Evolutionary conservation across 2,329 filamentous ascomycete species (phyloP), one percentile per base, ranked within the genome.

Genomic region (Cladorrhinum sp.): DNA sequence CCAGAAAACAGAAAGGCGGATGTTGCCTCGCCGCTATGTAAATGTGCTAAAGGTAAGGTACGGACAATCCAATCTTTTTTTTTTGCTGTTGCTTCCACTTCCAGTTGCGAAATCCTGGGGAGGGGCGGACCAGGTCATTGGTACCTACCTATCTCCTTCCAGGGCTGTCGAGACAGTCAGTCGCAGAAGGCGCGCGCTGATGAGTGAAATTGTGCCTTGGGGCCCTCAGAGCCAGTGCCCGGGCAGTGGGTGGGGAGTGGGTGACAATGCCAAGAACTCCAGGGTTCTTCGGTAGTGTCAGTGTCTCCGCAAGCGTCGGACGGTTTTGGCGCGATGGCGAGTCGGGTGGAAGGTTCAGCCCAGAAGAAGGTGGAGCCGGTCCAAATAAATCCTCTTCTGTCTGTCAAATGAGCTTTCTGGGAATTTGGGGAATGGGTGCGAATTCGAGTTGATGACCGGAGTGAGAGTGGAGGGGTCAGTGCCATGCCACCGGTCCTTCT

Each of bases 301-400:
- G 55, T 42, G n/a, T 46, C 18, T 46, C 42, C 42, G 42, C 54
- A 59, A 26, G 36, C 42, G 39, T 56, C 56, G 23, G 36, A 36
- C 36, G 18, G 24, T 30, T 30, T 55, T 56, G 26, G 52, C 52
- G 42, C 57, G 21, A 55, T 59, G 33, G 52, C 58, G 52, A 57
- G 58, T 63, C 55, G 62, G 49, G 30, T 56, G 24, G 30, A 55
- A 28, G 61, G 46, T 58, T 61, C 62, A 64, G 59, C 62, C 59
- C 56, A 61, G 62, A 23, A 54, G 33, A 3, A n/a, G 42, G 58
- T 64, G 62, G 62, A 54, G 48, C 55, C 46, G 39, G 30, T 55
- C n/a, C 42, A 46, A 46, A 46, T 18, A 46, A 46, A 21, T 16
- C 5, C 42, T 21, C 10, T 21, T 46, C 18, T 21, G 3, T 21